A percentile compares a stretch with the other conserved stretches of the same genome.
Evolutionary conservation across 2,329 filamentous ascomycete species (phyloP).

Genomic region (Pestalotiopsis sp.): DNA sequence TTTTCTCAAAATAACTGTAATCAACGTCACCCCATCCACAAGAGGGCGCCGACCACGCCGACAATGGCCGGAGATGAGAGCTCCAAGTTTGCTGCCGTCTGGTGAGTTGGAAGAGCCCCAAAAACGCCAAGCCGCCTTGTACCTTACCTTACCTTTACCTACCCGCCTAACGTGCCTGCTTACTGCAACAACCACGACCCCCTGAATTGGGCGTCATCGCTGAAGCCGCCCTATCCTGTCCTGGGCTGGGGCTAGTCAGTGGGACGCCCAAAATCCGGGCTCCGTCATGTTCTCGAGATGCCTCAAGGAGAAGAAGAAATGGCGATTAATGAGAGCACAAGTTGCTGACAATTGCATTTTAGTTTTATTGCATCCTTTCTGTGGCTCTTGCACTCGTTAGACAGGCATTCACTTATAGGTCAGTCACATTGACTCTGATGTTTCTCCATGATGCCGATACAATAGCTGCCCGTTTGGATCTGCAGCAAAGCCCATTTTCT

Average conservation of each 20-base stretch:
- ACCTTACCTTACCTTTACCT: background rate
- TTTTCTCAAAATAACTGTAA: background rate
- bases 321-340: background rate
- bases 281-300: background rate
- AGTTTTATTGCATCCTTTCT: conserved; percentile 11
- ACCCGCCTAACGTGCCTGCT: background rate
- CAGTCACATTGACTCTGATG: background rate
- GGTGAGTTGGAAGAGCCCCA: background rate
- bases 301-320: no score
- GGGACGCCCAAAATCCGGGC: background rate
- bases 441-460: background rate
- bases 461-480: background rate
- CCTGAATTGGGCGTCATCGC: background rate
- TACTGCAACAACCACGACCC: background rate
- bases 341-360: background rate
- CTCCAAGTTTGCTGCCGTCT: conserved; percentile 6
- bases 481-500: background rate
- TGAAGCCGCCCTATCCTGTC: no score
- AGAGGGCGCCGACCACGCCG: background rate
- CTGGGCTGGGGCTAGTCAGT: background rate
- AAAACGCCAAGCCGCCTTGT: background rate
- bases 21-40: background rate
- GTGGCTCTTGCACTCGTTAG: conserved; percentile 8
- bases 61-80: conserved; percentile 11
- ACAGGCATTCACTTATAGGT: conserved; percentile 11